phyloP scores from a whole-genome alignment of 495 filamentous ascomycete genomes.

The Penicillium arizonense region DNA sequence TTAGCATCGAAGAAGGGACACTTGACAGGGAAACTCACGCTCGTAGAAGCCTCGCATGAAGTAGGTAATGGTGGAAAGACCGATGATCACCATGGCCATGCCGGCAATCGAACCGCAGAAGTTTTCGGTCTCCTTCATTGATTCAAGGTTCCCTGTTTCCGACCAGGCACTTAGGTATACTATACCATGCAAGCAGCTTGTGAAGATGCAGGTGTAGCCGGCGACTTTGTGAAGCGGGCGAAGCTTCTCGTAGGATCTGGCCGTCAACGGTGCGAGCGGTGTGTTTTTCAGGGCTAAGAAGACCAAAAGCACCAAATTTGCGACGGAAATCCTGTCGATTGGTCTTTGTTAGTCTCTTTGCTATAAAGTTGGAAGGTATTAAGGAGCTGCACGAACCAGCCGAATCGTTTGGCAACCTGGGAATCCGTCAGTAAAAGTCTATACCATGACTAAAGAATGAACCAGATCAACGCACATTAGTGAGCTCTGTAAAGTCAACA shows the following conservation, averaged over 20 bases:
- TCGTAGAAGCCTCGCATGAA: conserved; percentile 49
- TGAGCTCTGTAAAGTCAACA: not conserved
- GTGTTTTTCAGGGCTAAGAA: conserved; percentile 62
- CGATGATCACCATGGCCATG: conserved; percentile 44
- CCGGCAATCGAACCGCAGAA: conserved; percentile 46
- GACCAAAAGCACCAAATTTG: conserved; percentile 52
- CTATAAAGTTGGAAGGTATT: not conserved
- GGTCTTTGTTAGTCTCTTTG: not conserved
- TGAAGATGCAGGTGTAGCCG: conserved; percentile 51
- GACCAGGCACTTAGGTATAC: conserved; percentile 39
- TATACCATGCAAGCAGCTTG: conserved; percentile 40
- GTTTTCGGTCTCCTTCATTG: conserved; percentile 29
- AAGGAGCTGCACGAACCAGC: not conserved
- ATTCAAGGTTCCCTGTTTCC: conserved; percentile 20
- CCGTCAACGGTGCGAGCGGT: conserved; percentile 53
- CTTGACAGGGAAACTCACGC: not conserved
- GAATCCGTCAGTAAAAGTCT: not conserved
- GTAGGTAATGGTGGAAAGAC: conserved; percentile 20
- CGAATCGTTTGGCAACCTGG: conserved; percentile 5
- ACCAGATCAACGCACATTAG: not conserved
- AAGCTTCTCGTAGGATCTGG: conserved; percentile 58
- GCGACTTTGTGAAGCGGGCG: conserved; percentile 57
- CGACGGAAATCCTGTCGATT: conserved; percentile 46
- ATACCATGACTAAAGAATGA: not conserved
- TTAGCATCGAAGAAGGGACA: not conserved